phyloP scores from a whole-genome alignment of 169 alveolate species.

The Plasmodium berghei region DNA sequence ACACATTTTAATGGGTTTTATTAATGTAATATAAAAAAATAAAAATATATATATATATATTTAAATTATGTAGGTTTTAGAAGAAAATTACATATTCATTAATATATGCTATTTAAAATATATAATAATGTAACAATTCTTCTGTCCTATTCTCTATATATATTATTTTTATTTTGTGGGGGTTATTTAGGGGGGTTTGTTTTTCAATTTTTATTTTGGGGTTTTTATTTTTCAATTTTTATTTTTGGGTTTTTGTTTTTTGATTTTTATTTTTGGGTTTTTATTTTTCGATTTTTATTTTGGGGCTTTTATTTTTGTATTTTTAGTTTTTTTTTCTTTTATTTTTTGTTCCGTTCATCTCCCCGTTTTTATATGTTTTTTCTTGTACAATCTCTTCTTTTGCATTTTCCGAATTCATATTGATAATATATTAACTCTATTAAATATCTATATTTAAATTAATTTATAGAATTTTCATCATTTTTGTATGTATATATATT shows the following conservation, averaged over 20 bases:
- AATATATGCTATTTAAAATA: conserved; percentile 2
- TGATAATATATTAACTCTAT: background rate
- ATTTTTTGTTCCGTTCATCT: background rate
- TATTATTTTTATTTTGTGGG: background rate
- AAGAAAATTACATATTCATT: conserved; percentile 14
- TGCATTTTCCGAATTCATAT: background rate
- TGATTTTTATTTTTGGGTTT: background rate
- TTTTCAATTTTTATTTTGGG: too few relatives aligned
- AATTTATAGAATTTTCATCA: background rate
- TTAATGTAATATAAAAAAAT: conserved; percentile 12
- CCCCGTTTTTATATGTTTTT: background rate
- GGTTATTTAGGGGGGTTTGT: too few relatives aligned
- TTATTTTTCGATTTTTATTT: background rate
- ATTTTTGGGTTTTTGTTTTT: too few relatives aligned
- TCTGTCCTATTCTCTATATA: conserved; percentile 2
- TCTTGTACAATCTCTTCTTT: background rate
- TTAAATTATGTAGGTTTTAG: background rate
- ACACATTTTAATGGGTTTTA: conserved; percentile 23
- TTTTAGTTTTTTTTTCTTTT: conserved; percentile 6
- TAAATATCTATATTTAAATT: background rate
- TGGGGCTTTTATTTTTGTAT: background rate
- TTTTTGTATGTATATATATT: background rate
- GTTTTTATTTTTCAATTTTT: too few relatives aligned
- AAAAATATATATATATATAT: background rate
- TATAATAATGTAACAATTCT: background rate